Evolutionary conservation across 1,139 yeast genomes (phyloP), one percentile per base, ranked within the genome.

Genomic region (Sugiyamaella xylanicola): DNA sequence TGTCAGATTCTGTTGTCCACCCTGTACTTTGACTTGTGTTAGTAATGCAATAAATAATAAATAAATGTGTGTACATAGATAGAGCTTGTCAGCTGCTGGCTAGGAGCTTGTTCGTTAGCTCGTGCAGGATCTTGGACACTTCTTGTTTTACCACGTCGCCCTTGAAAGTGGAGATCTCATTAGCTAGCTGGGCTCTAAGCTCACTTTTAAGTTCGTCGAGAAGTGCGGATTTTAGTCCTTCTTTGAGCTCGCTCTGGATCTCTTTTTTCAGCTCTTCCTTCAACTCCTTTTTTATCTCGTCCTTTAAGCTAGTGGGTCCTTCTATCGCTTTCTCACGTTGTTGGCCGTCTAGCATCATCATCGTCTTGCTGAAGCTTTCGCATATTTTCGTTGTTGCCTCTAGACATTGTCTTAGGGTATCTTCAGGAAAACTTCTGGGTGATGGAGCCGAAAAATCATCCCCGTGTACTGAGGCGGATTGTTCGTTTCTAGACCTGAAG

Each of bases 341-440:
- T n/a, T 46, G 22, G n/a, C 16, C n/a, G 17, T 48, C 40, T 35
- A 48, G 15, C 27, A 48, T 9, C 29, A 21, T 15, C 16, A 48
- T 40, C 1, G 46, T 39, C 15, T 42, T 32, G 35, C 39, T 29
- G 22, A 48, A 48, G 39, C 52, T 48, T 19, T 48, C 52, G 39
- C 52, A 48, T 40, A 48, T 32, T 35, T 41, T 48, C 15, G 52
- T 35, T 16, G 52, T 48, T 4, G 47, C 39, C 2, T 40, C 45
- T n/a, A 48, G 20, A 8, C 43, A 40, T n/a, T 48, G 52, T 41
- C 29, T 40, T 3, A 48, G 29, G 1, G 52, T 19, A n/a, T 40
- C 47, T n/a, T 46, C 50, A 9, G 27, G 15, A 16, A 13, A 13
- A 16, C 8, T 22, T 36, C 41, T 3, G 40, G 48, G 36, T 11